Evolutionary conservation across 176 grass and related monocot genomes (phyloP).

Genomic region (Rhynchospora breviuscula): DNA sequence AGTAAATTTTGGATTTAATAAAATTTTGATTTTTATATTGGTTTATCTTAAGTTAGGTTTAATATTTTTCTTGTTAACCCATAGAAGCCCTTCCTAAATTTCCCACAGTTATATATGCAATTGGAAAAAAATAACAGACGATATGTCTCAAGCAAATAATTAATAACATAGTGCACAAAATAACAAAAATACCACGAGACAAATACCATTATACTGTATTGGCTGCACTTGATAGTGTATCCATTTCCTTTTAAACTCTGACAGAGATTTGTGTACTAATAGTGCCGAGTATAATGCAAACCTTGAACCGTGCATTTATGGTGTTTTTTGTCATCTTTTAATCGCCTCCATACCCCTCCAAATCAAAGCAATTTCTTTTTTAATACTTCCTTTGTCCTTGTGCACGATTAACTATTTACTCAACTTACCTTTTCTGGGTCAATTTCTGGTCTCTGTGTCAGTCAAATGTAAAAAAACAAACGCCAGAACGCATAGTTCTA

Average conservation of each 20-base stretch:
- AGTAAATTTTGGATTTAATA: background rate
- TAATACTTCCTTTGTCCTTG: conserved; percentile 12
- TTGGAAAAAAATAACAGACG: too few species aligned
- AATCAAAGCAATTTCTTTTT: background rate
- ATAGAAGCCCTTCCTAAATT: too few species aligned
- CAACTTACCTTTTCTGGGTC: background rate
- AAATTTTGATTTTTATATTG: background rate
- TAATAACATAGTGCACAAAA: background rate
- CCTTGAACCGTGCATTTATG: conserved; percentile 5
- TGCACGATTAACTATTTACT: conserved; percentile 9
- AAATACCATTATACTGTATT: conserved; percentile 20
- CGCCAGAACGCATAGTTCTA: background rate
- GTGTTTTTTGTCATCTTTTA: conserved; percentile 13
- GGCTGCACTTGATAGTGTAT: background rate
- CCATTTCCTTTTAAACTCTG: conserved; percentile 13
- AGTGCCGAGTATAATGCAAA: background rate
- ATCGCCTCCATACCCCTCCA: background rate
- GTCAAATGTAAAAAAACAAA: conserved; percentile 19
- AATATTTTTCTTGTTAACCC: too few species aligned
- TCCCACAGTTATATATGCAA: too few species aligned
- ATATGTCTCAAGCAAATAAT: background rate
- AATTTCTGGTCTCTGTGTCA: conserved; percentile 5
- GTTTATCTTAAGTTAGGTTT: too few species aligned
- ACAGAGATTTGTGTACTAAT: conserved; percentile 12
- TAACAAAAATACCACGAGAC: background rate